phyloP scores from a whole-genome alignment of 371 early-diverging fungal genomes.

The Rhizopus stolonifer region DNA sequence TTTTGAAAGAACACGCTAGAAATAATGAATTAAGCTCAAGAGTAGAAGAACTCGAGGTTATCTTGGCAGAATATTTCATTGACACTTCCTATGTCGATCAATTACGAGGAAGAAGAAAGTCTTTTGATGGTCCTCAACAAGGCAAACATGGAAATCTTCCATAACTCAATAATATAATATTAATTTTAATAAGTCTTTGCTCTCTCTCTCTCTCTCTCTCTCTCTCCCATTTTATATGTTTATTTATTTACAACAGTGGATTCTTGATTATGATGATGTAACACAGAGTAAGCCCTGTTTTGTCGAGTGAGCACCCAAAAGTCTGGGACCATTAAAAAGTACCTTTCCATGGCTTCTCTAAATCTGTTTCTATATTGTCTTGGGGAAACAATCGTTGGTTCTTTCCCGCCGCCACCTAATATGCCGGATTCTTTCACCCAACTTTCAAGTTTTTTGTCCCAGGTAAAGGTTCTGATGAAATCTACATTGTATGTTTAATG shows the following conservation, averaged over 20 bases:
- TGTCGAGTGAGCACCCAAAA: conserved; percentile 45
- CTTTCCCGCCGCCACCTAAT: conserved; percentile 84
- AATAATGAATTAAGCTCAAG: conserved; percentile 25
- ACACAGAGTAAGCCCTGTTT: conserved; percentile 16
- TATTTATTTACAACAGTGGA: too few species aligned
- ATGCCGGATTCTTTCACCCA: conserved; percentile 94
- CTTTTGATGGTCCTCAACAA: neutral
- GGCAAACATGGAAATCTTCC: neutral
- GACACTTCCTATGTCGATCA: conserved; percentile 40
- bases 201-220: too few species aligned
- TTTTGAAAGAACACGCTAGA: conserved; percentile 6
- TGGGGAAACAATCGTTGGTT: conserved; percentile 95
- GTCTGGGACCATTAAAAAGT: conserved; percentile 82
- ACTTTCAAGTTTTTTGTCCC: conserved; percentile 96
- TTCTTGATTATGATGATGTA: conserved; percentile 13
- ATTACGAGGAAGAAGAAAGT: conserved; percentile 15
- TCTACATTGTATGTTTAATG: too few species aligned
- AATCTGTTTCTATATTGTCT: conserved; percentile 91
- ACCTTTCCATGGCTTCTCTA: conserved; percentile 88
- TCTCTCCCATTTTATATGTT: too few species aligned
- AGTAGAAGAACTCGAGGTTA: conserved; percentile 37
- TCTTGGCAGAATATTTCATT: conserved; percentile 40
- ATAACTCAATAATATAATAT: too few species aligned
- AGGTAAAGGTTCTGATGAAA: conserved; percentile 95
- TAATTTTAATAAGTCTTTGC: too few species aligned